phyloP scores from a whole-genome alignment of 106 monocot species.

The Dendrobium nobile region DNA sequence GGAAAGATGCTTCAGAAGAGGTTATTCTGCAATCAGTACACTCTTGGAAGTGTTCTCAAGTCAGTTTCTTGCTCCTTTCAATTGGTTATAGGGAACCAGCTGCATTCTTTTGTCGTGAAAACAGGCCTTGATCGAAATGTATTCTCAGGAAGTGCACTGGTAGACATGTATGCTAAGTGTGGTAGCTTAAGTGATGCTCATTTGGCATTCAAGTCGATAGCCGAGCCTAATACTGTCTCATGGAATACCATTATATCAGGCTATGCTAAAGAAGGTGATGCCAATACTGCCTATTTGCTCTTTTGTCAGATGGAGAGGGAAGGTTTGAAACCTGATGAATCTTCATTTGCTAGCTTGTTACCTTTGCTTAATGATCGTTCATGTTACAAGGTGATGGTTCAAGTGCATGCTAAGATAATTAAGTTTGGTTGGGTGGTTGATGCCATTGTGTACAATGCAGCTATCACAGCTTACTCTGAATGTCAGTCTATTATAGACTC shows the following conservation, averaged over 20 bases:
- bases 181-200: conserved; percentile 25
- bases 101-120: conserved; percentile 47
- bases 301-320: conserved; percentile 42
- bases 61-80: conserved; percentile 21
- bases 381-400: conserved; percentile 19
- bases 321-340: conserved; percentile 41
- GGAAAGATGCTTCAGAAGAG: conserved; percentile 21
- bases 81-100: conserved; percentile 20
- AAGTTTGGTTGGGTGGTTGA: conserved; percentile 34
- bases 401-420: conserved; percentile 53
- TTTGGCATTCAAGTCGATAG: conserved; percentile 25
- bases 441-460: conserved; percentile 50
- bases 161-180: conserved; percentile 65
- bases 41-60: conserved; percentile 51
- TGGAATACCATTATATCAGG: conserved; percentile 66
- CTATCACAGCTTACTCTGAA: conserved; percentile 56
- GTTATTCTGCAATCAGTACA: conserved; percentile 34
- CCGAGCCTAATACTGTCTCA: conserved; percentile 36
- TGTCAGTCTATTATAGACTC: conserved; percentile 42
- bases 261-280: conserved; percentile 23
- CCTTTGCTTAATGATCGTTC: conserved; percentile 24
- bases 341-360: conserved; percentile 59
- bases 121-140: conserved; percentile 46
- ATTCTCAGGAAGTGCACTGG: conserved; percentile 54
- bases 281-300: conserved; percentile 11